Evolutionary conservation across 2,329 filamentous ascomycete species (phyloP), one percentile per base, ranked within the genome.

Genomic region (Paracoccidioides brasiliensis): DNA sequence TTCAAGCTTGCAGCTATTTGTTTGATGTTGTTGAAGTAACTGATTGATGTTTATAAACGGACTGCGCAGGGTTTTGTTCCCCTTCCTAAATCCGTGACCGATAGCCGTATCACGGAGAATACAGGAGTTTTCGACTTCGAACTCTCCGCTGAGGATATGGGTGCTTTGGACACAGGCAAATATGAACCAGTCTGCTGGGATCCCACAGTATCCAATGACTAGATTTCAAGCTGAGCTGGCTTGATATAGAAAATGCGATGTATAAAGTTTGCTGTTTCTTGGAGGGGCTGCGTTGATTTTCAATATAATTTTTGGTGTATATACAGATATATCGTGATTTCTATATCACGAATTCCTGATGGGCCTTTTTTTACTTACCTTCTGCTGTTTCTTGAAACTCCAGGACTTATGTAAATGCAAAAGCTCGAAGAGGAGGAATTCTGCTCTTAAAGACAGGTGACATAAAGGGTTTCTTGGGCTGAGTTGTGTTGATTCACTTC

Each of bases 101-200:
- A 77, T 2, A 72, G 74, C 8, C 73, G 81, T 15, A 84, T 85
- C 60, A 73, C 79, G 58, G 80, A 83, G 66, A 85, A 85, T 60
- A 72, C 74, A 1, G 66, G 78, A 45, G 64, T 84, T 1, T 84
- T 77, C 58, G 80, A 83, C 61, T 84, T 84, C 60, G 76, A 80
- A 64, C 69, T 84, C 33, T 72, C 74, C 2, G 67, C 69, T n/a
- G 77, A 79, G 55, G 81, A 84, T 50, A 80, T 84, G 79, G 69
- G 76, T 60, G 71, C 62, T 15, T 65, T 84, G 58, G 70, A 79
- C 49, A 81, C 77, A 1, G 72, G 73, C 33, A 72, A 74, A 45
- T 83, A 84, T 66, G 72, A 76, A 57, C 78, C 78, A 48, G 80
- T 78, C 59, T 71, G 76, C 53, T 83, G 80, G 80, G 80, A 83